phyloP scores from a whole-genome alignment of 1,139 yeast species.

The Saccharomyces pastorianus region DNA sequence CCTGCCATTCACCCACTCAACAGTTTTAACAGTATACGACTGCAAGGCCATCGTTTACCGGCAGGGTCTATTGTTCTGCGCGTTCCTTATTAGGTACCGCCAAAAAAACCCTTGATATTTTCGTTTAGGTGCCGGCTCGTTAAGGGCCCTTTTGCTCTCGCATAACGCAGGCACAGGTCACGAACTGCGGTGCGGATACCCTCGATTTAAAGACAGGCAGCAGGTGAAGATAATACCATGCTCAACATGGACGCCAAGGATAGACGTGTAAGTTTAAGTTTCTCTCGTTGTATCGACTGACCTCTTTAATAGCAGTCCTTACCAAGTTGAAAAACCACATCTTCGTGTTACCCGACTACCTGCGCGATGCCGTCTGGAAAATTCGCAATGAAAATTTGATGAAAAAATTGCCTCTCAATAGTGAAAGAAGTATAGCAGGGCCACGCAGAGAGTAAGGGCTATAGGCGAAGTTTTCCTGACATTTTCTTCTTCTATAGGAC shows the following conservation, averaged over 20 bases:
- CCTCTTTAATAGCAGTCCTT: background rate
- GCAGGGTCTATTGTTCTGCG: background rate
- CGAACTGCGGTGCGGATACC: background rate
- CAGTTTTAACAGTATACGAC: background rate
- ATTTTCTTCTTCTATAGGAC: background rate
- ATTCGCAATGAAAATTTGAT: background rate
- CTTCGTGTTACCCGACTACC: background rate
- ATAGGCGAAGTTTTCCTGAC: background rate
- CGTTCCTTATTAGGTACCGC: background rate
- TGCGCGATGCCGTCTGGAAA: background rate
- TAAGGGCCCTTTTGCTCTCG: background rate
- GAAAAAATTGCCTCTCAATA: background rate
- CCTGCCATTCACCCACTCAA: background rate
- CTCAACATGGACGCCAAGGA: background rate
- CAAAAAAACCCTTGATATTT: background rate
- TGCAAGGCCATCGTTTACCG: background rate
- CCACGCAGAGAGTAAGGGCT: background rate
- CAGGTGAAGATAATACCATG: background rate
- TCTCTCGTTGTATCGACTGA: background rate
- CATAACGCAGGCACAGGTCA: background rate
- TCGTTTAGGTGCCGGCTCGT: conserved; percentile 1
- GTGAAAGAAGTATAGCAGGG: background rate
- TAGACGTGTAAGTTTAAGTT: background rate
- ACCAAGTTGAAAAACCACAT: background rate
- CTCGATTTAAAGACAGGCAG: background rate